These are phyloP conservation scores for Yarrowia deformans DNA, from an alignment of 805 yeast genomes.

Conservation along the genomic window DNA sequence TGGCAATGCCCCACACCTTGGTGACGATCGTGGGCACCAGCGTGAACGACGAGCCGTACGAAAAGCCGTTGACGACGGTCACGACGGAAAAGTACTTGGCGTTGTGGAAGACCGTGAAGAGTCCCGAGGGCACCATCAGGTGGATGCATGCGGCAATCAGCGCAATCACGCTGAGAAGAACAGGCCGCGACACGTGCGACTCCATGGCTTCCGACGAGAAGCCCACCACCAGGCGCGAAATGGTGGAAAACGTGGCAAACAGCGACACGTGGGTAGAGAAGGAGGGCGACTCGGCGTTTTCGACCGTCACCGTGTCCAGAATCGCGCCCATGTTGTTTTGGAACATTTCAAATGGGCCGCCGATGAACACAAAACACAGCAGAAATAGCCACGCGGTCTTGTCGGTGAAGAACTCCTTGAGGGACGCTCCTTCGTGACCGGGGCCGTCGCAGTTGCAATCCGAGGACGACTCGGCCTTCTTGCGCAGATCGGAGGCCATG, in stretches of 20 bases:
- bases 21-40: conserved; percentile 85
- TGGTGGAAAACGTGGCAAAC: conserved; percentile 72
- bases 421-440: conserved; percentile 23
- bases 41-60: conserved; percentile 87
- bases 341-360: conserved; percentile 88
- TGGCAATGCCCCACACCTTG: conserved; percentile 83
- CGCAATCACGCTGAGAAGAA: conserved; percentile 48
- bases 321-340: conserved; percentile 84
- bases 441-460: conserved; percentile 32
- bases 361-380: conserved; percentile 65
- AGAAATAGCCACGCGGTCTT: conserved; percentile 65
- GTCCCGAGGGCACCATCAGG: conserved; percentile 43
- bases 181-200: conserved; percentile 46
- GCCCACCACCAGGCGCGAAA: conserved; percentile 72
- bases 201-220: conserved; percentile 68
- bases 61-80: conserved; percentile 66
- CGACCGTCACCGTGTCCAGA: conserved; percentile 53
- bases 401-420: conserved; percentile 35
- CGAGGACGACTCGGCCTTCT: conserved; percentile 16
- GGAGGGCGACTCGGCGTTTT: conserved; percentile 42
- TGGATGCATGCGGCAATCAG: conserved; percentile 53
- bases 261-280: conserved; percentile 56
- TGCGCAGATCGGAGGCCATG: conserved; percentile 9
- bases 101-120: conserved; percentile 43
- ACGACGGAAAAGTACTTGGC: conserved; percentile 46